Percentiles rank a stretch among this genome's conserved stretches.
These are phyloP conservation scores for Chytriomyces confervae DNA, from an alignment of 192 early-diverging fungal genomes.

Conservation along the genomic window DNA sequence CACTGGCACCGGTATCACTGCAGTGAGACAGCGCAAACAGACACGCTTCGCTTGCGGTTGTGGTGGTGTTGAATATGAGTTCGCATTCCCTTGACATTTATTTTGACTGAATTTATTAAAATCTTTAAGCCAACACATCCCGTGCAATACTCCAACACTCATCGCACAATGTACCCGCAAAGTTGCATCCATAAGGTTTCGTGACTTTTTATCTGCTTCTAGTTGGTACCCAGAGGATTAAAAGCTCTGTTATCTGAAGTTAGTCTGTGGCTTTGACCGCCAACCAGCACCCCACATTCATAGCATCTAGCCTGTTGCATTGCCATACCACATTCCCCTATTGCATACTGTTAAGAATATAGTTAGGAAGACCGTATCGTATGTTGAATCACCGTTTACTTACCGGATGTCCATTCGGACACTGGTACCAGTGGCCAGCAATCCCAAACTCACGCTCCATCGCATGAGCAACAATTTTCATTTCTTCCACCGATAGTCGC, in stretches of 20 bases:
- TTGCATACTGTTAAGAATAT: not conserved
- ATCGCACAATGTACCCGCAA: no score
- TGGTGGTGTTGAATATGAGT: no score
- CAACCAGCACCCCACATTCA: conserved; percentile 45
- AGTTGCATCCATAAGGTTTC: no score
- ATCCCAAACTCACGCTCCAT: conserved; percentile 22
- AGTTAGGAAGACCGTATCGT: no score
- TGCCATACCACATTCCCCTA: conserved; percentile 46
- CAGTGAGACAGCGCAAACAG: conserved; percentile 15
- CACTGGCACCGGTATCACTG: conserved; percentile 15
- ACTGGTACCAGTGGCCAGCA: conserved; percentile 51
- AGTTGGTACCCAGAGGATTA: not conserved
- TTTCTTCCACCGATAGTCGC: conserved; percentile 34
- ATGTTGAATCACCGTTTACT: not conserved
- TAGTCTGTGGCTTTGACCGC: conserved; percentile 38
- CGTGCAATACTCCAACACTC: no score
- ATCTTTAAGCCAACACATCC: no score
- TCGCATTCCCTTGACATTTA: no score
- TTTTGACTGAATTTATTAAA: no score
- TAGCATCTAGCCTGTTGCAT: conserved; percentile 37
- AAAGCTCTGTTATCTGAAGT: not conserved
- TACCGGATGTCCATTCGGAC: conserved; percentile 46
- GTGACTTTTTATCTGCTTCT: no score
- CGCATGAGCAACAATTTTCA: conserved; percentile 41
- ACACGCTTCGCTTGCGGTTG: not conserved